These are phyloP conservation scores for Shiraia sp. DNA, from an alignment of 2,329 filamentous ascomycete genomes.

Conservation along the genomic window DNA sequence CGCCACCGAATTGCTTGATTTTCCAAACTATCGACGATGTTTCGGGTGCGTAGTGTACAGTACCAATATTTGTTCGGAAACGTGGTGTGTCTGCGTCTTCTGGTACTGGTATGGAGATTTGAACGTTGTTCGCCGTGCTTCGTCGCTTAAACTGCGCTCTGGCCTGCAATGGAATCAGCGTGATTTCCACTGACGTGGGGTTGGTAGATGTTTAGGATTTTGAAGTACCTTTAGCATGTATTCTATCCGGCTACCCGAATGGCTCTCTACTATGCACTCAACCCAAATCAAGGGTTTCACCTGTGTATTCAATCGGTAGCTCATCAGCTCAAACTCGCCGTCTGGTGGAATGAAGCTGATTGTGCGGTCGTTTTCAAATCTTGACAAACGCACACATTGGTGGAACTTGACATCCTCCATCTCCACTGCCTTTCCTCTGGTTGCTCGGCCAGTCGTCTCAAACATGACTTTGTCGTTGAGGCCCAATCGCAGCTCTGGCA, in stretches of 20 bases:
- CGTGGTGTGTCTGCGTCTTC: constrained; percentile 95
- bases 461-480: constrained; percentile 99
- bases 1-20: constrained; percentile 99
- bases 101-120: constrained; percentile 94
- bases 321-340: constrained; percentile 99
- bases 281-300: constrained; percentile 99
- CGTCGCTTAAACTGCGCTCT: constrained; percentile 97
- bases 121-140: constrained; percentile 97
- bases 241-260: constrained; percentile 93
- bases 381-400: constrained; percentile 91
- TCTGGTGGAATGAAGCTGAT: constrained; percentile 99
- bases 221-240: constrained; percentile 87
- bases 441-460: constrained; percentile 92
- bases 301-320: constrained; percentile 96
- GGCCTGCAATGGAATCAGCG: constrained; percentile 55
- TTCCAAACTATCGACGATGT: constrained; percentile 99
- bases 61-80: constrained; percentile 96
- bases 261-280: constrained; percentile 94
- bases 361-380: constrained; percentile 97
- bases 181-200: not conserved
- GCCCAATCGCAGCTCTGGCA: constrained; percentile 92
- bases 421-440: constrained; percentile 93
- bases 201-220: too few relatives aligned
- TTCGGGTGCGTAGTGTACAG: constrained; percentile 96
- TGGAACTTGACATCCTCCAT: constrained; percentile 99